Evolutionary conservation across 1,284 basidiomycete species (phyloP).

Genomic region (Polyporus tsugae): DNA sequence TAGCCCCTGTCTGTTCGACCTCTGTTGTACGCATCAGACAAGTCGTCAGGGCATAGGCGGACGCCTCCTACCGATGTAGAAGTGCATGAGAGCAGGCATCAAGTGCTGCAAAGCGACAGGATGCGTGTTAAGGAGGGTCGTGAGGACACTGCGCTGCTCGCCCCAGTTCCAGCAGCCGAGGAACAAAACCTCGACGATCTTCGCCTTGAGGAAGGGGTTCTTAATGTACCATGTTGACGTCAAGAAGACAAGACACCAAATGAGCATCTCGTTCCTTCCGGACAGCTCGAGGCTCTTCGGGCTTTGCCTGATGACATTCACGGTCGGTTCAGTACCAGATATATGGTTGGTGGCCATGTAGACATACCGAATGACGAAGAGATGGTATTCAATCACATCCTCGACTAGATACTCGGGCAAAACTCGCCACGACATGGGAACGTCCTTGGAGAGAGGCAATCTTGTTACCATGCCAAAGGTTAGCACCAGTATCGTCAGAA

Average conservation of each 20-base stretch:
- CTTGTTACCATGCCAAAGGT: slow-evolving; percentile 47
- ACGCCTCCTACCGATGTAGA: slow-evolving; percentile 84
- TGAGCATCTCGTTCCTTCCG: slow-evolving; percentile 89
- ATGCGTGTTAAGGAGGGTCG: slow-evolving; percentile 85
- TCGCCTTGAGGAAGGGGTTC: slow-evolving; percentile 98
- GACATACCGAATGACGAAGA: slow-evolving; percentile 83
- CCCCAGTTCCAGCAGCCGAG: slow-evolving; percentile 84
- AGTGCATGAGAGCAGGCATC: slow-evolving; percentile 92
- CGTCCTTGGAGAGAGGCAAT: slow-evolving; percentile 86
- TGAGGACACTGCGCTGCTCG: slow-evolving; percentile 81
- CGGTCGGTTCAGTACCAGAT: not conserved
- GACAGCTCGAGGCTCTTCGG: slow-evolving; percentile 85
- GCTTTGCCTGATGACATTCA: slow-evolving; percentile 56
- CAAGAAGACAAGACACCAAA: slow-evolving; percentile 92
- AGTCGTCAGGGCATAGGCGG: not conserved
- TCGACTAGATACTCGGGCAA: slow-evolving; percentile 96
- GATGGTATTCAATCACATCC: slow-evolving; percentile 91
- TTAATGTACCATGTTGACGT: slow-evolving; percentile 97
- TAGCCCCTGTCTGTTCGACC: slow-evolving; percentile 96
- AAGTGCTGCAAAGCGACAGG: slow-evolving; percentile 88
- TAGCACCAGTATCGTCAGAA: too few relatives aligned
- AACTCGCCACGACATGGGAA: slow-evolving; percentile 86
- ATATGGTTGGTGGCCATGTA: not conserved
- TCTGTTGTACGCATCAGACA: slow-evolving; percentile 56
- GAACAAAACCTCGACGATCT: slow-evolving; percentile 93